These are phyloP conservation scores for Elymus sibiricus DNA, from an alignment of 176 grass and related monocot genomes.

Conservation along the genomic window DNA sequence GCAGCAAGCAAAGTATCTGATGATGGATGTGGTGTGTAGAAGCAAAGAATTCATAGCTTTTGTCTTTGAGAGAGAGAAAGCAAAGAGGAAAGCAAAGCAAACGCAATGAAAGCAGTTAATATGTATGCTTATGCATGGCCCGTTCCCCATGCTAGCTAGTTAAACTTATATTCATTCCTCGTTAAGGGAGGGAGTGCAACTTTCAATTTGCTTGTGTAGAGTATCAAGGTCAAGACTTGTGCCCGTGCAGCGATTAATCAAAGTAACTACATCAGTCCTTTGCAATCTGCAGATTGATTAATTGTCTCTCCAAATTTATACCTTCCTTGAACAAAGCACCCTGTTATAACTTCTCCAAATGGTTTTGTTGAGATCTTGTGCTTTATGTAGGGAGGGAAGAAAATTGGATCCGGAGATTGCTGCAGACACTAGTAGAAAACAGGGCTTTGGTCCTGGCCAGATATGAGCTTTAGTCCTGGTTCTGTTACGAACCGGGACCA, in stretches of 20 bases:
- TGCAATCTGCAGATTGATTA: not conserved
- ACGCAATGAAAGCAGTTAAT: not conserved
- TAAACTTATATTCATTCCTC: not conserved
- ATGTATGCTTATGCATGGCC: not conserved
- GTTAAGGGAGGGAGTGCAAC: not conserved
- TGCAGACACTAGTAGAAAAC: no score
- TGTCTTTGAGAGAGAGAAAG: not conserved
- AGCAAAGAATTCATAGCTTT: not conserved
- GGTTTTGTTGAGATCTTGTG: no score
- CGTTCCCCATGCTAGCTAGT: not conserved
- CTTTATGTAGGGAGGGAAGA: not conserved
- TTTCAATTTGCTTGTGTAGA: not conserved
- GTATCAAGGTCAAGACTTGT: not conserved
- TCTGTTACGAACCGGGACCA: no score
- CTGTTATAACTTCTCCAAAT: not conserved
- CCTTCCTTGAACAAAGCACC: not conserved
- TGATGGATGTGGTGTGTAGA: not conserved
- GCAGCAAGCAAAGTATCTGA: not conserved
- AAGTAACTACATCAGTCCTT: not conserved
- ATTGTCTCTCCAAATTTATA: not conserved
- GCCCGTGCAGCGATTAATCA: not conserved
- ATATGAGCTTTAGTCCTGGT: no score
- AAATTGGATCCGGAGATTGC: not conserved
- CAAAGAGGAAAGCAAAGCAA: not conserved
- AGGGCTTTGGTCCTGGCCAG: no score